phyloP scores from a whole-genome alignment of 1,284 basidiomycete species.

The Cutaneotrichosporon sp. region DNA sequence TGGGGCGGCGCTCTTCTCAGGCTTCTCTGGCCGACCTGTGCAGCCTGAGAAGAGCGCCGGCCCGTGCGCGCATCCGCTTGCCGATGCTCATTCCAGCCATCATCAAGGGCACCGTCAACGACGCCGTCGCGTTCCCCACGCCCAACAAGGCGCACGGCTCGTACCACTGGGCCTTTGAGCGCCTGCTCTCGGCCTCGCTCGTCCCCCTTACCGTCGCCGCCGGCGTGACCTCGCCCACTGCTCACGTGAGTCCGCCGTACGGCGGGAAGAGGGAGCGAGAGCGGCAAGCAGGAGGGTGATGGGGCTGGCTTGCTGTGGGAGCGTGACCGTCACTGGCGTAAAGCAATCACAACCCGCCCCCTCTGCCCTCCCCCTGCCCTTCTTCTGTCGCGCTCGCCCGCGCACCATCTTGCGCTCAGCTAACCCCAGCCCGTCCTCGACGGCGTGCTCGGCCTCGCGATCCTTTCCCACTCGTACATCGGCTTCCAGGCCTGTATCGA shows the following conservation, averaged over 20 bases:
- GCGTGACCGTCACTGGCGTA: no score
- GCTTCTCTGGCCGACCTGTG: not conserved
- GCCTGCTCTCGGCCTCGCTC: constrained; percentile 80
- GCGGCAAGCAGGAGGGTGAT: no score
- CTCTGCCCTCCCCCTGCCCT: no score
- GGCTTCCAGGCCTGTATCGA: constrained; percentile 70
- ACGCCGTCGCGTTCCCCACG: constrained; percentile 84
- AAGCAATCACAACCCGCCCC: no score
- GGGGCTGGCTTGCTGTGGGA: no score
- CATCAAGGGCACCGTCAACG: constrained; percentile 92
- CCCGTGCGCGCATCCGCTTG: not conserved
- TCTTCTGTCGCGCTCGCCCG: no score
- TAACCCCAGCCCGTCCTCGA: constrained; percentile 70
- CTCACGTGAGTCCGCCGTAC: constrained; percentile 58
- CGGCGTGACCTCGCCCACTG: constrained; percentile 68
- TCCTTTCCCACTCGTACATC: constrained; percentile 94
- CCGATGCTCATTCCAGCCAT: constrained; percentile 66
- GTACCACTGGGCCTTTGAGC: constrained; percentile 98
- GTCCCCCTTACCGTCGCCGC: constrained; percentile 84
- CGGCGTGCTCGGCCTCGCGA: constrained; percentile 78
- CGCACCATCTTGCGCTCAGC: no score
- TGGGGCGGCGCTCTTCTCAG: not conserved
- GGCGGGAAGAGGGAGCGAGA: no score
- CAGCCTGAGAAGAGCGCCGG: no score
- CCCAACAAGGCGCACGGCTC: constrained; percentile 83